phyloP scores from a whole-genome alignment of 306 rosid genomes.

The Geum urbanum region DNA sequence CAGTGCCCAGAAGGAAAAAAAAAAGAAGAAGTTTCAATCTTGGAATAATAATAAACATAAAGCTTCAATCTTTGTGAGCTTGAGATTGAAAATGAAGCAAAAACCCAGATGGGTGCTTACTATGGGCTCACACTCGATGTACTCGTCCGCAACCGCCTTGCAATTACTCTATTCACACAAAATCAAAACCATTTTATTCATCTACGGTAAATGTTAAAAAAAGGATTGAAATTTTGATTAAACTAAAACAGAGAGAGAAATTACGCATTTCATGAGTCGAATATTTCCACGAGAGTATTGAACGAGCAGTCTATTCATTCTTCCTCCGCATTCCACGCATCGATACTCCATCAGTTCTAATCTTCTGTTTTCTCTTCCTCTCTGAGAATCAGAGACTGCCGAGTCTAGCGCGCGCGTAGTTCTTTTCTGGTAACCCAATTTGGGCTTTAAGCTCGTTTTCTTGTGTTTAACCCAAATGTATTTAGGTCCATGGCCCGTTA shows the following conservation, averaged over 20 bases:
- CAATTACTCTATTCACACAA: slow-evolving; percentile 54
- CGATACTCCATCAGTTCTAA: slow-evolving; percentile 39
- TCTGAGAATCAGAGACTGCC: neutral
- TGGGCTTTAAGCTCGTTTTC: neutral
- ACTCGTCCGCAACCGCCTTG: slow-evolving; percentile 76
- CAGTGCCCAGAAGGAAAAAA: neutral
- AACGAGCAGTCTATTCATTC: slow-evolving; percentile 52
- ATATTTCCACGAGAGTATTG: slow-evolving; percentile 90
- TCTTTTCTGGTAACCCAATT: neutral
- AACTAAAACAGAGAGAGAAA: neutral
- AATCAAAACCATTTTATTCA: neutral
- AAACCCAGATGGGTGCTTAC: slow-evolving; percentile 32
- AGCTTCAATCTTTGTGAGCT: neutral
- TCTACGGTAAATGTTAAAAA: neutral
- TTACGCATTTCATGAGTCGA: slow-evolving; percentile 89
- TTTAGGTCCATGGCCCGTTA: neutral
- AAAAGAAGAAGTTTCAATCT: neutral
- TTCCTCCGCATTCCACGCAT: slow-evolving; percentile 69
- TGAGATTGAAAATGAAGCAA: neutral
- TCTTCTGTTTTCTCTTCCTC: neutral
- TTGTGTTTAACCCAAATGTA: neutral
- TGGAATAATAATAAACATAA: too few relatives aligned
- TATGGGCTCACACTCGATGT: slow-evolving; percentile 77
- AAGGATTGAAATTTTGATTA: neutral
- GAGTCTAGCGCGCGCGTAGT: neutral